Evolutionary conservation across 768 basidiomycete genomes (phyloP).

Genomic region (Kwoniella sp.): DNA sequence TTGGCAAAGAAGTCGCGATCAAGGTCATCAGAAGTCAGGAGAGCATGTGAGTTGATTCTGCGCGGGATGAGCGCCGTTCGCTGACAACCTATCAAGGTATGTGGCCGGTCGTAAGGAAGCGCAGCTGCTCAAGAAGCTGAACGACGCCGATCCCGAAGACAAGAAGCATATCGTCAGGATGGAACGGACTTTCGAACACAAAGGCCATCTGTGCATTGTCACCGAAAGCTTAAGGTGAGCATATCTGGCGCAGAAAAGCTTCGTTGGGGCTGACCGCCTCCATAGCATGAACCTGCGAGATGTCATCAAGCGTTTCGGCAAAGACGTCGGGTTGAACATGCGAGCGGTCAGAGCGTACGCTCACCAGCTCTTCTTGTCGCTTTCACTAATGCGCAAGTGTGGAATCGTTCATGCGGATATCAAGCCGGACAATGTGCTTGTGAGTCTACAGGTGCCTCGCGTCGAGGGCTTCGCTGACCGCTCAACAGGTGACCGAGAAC

Average conservation of each 20-base stretch:
- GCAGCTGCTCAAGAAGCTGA: conserved; percentile 79
- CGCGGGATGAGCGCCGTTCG: background rate
- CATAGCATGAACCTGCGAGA: conserved; percentile 94
- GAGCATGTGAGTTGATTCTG: conserved; percentile 67
- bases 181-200: conserved; percentile 91
- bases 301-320: conserved; percentile 95
- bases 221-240: conserved; percentile 86
- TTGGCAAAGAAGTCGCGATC: conserved; percentile 82
- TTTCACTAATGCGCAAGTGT: conserved; percentile 77
- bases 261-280: background rate
- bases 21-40: conserved; percentile 95
- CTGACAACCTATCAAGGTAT: conserved; percentile 70
- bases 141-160: conserved; percentile 87
- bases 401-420: conserved; percentile 98
- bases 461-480: no score
- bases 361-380: conserved; percentile 85
- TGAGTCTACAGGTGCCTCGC: conserved; percentile 55
- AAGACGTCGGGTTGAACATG: conserved; percentile 93
- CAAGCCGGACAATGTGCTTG: conserved; percentile 96
- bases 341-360: conserved; percentile 98
- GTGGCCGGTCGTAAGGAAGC: conserved; percentile 90
- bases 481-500: conserved; percentile 88
- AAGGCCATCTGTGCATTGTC: conserved; percentile 91
- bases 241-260: background rate
- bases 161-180: conserved; percentile 94